Base-by-base conservation (phyloP, 495 filamentous ascomycete genomes). In the Corynascus novoguineensis region DNA sequence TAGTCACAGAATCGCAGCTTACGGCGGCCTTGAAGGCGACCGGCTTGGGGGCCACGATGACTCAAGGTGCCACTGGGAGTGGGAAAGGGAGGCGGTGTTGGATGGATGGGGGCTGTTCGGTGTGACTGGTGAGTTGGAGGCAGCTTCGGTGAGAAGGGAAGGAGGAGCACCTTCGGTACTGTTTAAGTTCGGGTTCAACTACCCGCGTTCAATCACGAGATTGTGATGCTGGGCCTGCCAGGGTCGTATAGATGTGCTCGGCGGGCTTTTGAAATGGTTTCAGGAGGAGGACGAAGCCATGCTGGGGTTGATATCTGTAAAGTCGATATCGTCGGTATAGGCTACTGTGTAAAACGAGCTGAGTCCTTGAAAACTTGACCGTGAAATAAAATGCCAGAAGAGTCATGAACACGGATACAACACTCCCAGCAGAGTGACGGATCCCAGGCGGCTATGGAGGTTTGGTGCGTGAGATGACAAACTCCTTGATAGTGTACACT, bases 1-100 rank as follows among this genome's bases (percentile, higher is more conserved):
- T n/a, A n/a, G n/a, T n/a, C n/a, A n/a, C n/a, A n/a, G n/a, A n/a
- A n/a, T n/a, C n/a, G n/a, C n/a, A n/a, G n/a, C n/a, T n/a, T n/a
- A n/a, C n/a, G n/a, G n/a, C n/a, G n/a, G n/a, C n/a, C n/a, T n/a
- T n/a, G n/a, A n/a, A n/a, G n/a, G n/a, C n/a, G n/a, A n/a, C n/a
- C n/a, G n/a, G n/a, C n/a, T n/a, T n/a, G n/a, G n/a, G 70, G 45
- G 74, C 75, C 21, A 78, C 65, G 25, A 74, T 69, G 19, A 72
- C 67, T 74, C 75, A 78, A 46, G n/a, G n/a, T n/a, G n/a, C 77
- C 75, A 1, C 62, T 40, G 5, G 75, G 71, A 0, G 68, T 55
- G 32, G 77, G 59, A 42, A 75, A 73, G 77, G 59, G 45, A 75
- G 72, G 38, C 74, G 71, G 37, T 74, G 63, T 0, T 50, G 61